Evolutionary conservation across 257 asterid genomes (phyloP).

Genomic region (Gentiana macrophylla): DNA sequence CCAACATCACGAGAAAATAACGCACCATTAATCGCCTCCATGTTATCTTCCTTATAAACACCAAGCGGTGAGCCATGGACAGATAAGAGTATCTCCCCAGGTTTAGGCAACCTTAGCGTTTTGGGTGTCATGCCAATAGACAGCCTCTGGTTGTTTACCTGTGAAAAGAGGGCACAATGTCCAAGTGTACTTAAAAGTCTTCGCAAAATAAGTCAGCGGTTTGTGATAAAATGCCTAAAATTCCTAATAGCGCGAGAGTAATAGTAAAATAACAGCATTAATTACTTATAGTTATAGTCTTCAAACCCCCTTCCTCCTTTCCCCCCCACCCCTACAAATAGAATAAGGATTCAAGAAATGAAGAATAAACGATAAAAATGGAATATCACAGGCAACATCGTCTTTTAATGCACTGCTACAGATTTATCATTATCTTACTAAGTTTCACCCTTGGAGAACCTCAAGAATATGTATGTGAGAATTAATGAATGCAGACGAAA

Average conservation of each 20-base stretch:
- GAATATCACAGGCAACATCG: too few relatives aligned
- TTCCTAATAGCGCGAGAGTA: too few relatives aligned
- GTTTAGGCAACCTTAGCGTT: slow-evolving; percentile 63
- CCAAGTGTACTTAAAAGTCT: too few relatives aligned
- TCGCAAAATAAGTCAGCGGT: too few relatives aligned
- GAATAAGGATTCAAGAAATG: neutral
- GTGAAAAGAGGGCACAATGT: slow-evolving; percentile 8
- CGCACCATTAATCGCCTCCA: slow-evolving; percentile 85
- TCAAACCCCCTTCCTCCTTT: neutral
- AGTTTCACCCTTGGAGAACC: neutral
- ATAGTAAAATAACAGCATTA: too few relatives aligned
- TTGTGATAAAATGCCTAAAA: too few relatives aligned
- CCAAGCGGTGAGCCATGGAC: slow-evolving; percentile 95
- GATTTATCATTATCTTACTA: too few relatives aligned
- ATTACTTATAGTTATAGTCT: too few relatives aligned
- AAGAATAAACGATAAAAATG: neutral
- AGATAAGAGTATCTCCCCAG: slow-evolving; percentile 82
- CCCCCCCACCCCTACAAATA: neutral
- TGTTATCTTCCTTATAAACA: slow-evolving; percentile 76
- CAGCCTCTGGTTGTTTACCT: slow-evolving; percentile 50
- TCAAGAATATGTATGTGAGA: neutral
- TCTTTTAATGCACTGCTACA: neutral
- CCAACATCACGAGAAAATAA: neutral
- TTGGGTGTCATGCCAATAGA: slow-evolving; percentile 77
- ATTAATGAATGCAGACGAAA: neutral